These are phyloP conservation scores for Colletotrichum paranaense DNA, from an alignment of 2,329 filamentous ascomycete species.

Conservation along the genomic window DNA sequence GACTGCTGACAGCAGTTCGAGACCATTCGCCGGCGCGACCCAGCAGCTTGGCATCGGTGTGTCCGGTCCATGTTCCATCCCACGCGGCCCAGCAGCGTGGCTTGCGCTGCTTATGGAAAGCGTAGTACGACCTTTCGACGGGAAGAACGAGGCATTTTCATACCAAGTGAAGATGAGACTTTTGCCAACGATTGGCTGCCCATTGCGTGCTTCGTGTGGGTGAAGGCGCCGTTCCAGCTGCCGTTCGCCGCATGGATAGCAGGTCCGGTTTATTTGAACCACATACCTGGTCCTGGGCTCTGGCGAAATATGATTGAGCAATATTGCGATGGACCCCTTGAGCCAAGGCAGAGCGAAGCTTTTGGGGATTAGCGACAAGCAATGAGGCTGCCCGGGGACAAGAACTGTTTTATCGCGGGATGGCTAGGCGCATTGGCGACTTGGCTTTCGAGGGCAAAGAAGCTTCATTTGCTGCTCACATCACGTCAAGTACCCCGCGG, in stretches of 20 bases:
- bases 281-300: neutral
- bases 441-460: neutral
- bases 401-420: neutral
- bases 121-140: neutral
- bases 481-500: neutral
- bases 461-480: neutral
- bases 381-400: constrained; percentile 15
- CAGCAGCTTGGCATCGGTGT: constrained; percentile 7
- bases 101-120: neutral
- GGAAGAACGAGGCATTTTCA: neutral
- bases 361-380: constrained; percentile 19
- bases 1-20: constrained; percentile 1
- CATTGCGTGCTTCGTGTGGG: constrained; percentile 27
- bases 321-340: neutral
- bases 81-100: neutral
- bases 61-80: neutral
- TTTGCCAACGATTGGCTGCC: neutral
- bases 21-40: neutral
- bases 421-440: neutral
- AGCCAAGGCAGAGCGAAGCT: constrained; percentile 32
- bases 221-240: constrained; percentile 24
- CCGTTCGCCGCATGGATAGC: constrained; percentile 15
- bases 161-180: neutral
- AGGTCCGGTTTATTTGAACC: constrained; percentile 16
- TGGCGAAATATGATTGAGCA: neutral